These are phyloP conservation scores for Cucurbitaria berberidis DNA, from an alignment of 2,329 filamentous ascomycete genomes.

Conservation along the genomic window DNA sequence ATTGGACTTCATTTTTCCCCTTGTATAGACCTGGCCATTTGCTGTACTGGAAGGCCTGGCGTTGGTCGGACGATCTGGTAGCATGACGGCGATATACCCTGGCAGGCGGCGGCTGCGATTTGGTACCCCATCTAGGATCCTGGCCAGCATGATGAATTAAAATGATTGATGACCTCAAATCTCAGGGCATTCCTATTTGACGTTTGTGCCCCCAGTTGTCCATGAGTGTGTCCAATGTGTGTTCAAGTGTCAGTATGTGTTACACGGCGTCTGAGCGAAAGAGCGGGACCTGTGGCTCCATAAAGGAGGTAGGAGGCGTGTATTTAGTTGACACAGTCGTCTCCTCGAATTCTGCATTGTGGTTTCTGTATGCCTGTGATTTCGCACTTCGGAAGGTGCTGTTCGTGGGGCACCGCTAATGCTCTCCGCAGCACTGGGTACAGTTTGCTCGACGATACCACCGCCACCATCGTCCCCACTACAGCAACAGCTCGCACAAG, in stretches of 20 bases:
- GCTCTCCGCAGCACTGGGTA: background rate
- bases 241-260: no score
- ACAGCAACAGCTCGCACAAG: background rate
- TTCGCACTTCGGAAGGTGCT: background rate
- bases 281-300: background rate
- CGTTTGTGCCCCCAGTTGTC: background rate
- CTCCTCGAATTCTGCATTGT: background rate
- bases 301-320: background rate
- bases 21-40: conserved; percentile 21
- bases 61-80: conserved; percentile 27
- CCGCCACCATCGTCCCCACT: background rate
- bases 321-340: background rate
- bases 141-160: conserved; percentile 23
- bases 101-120: conserved; percentile 10
- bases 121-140: conserved; percentile 4
- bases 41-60: conserved; percentile 21
- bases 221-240: background rate
- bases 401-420: background rate
- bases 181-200: background rate
- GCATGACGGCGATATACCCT: conserved; percentile 21
- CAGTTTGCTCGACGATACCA: background rate
- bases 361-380: background rate
- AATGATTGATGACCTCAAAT: conserved; percentile 22
- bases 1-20: conserved; percentile 3
- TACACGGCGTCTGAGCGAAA: no score